Evolutionary conservation across 2,329 filamentous ascomycete genomes (phyloP), one percentile per base, ranked within the genome.

Genomic region (Knufia petricola): DNA sequence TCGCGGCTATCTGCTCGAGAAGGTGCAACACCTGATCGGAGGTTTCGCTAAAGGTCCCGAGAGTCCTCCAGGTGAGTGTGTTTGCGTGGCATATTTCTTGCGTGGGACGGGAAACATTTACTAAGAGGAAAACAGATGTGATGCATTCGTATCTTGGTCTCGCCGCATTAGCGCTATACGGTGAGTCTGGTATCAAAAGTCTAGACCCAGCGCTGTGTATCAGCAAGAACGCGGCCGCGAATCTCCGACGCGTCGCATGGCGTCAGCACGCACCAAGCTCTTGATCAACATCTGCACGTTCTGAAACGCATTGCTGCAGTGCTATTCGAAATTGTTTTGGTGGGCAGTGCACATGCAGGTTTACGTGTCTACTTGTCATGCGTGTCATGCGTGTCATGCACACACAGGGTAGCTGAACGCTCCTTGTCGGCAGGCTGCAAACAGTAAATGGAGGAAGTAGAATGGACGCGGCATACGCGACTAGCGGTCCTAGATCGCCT

Each of bases 91-190:
- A 69, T 4, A 6, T 4, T 4, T 13, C 32, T 7, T 36, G 28
- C 28, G 7, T 69, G n/a, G 67, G 69, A 3, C 71, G 73, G 56
- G 66, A 66, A 24, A 71, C 73, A 61, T 67, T n/a, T n/a, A n/a
- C n/a, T n/a, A n/a, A n/a, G n/a, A n/a, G n/a, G n/a, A n/a, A n/a
- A 40, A 19, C 41, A 68, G 83, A 87, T 66, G 73, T 96, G 21
- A 87, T 94, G 57, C 92, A 98, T 63, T 85, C 85, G 0, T 95
- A 89, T 63, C 76, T 96, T 24, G 92, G 88, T 0, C 75, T 96
- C 28, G 85, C 87, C 1, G 83, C 85, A 1, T 70, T 98, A 32
- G 80, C 83, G 0, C 76, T 86, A 13, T 77, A 88, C 63, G 79
- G 79, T 6, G 85, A 94, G 56, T 64, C 74, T 1, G 78, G 78